phyloP scores from a whole-genome alignment of 2,329 filamentous ascomycete genomes.

The Neocatenulostroma microsporum region DNA sequence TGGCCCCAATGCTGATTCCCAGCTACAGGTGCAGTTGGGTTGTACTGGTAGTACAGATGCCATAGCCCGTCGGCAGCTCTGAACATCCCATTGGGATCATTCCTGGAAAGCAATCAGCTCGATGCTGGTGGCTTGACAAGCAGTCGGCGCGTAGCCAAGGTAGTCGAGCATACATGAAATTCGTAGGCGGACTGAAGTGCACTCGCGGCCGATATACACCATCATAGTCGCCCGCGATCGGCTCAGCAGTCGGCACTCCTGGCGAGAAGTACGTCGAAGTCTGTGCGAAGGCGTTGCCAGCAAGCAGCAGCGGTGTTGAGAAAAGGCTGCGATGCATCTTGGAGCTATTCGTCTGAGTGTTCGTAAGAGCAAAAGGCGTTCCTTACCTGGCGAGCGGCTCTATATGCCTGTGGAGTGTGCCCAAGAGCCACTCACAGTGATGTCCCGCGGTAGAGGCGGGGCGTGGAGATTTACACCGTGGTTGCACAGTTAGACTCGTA shows the following conservation, averaged over 20 bases:
- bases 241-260: slow-evolving; percentile 27
- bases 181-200: slow-evolving; percentile 48
- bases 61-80: slow-evolving; percentile 50
- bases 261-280: slow-evolving; percentile 20
- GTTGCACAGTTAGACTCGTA: too few relatives aligned
- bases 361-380: too few relatives aligned
- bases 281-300: slow-evolving; percentile 1
- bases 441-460: too few relatives aligned
- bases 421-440: too few relatives aligned
- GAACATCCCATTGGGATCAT: slow-evolving; percentile 60
- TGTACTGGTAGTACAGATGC: slow-evolving; percentile 60
- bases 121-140: background rate
- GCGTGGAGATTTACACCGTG: too few relatives aligned
- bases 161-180: slow-evolving; percentile 34
- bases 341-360: too few relatives aligned
- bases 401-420: too few relatives aligned
- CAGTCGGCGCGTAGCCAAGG: too few relatives aligned
- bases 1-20: slow-evolving; percentile 62
- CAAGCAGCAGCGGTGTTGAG: too few relatives aligned
- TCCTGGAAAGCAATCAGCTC: too few relatives aligned
- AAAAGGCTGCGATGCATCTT: too few relatives aligned
- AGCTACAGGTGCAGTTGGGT: slow-evolving; percentile 41
- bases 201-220: slow-evolving; percentile 43
- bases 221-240: slow-evolving; percentile 35
- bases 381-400: too few relatives aligned